phyloP scores from a whole-genome alignment of 495 filamentous ascomycete genomes.

The Tetracladium setigerum region DNA sequence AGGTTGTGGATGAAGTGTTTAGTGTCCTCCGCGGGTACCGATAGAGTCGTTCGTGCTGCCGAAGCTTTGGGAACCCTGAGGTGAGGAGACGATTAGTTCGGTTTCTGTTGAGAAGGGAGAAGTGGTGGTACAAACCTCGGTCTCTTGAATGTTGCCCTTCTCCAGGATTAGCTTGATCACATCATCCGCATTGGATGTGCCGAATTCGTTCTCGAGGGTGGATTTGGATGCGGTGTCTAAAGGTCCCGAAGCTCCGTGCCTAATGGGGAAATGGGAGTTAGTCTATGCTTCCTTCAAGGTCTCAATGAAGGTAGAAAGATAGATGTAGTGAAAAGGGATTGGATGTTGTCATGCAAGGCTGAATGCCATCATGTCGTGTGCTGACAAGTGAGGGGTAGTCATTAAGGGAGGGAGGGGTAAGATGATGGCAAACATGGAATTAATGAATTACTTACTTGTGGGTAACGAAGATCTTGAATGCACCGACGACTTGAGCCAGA shows the following conservation, averaged over 20 bases:
- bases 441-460: conserved; percentile 63
- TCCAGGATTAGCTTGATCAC: conserved; percentile 74
- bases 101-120: not conserved
- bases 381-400: not conserved
- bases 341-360: no score
- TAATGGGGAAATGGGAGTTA: conserved; percentile 25
- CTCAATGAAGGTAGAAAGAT: no score
- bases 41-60: conserved; percentile 39
- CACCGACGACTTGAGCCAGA: conserved; percentile 74
- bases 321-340: not conserved
- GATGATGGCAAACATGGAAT: conserved; percentile 11
- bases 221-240: conserved; percentile 67
- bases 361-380: not conserved
- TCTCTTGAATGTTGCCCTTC: conserved; percentile 60
- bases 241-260: conserved; percentile 80
- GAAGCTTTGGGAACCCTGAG: conserved; percentile 25
- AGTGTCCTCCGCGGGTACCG: conserved; percentile 34
- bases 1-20: conserved; percentile 1
- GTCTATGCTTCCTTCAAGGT: no score
- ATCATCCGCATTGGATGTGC: conserved; percentile 67
- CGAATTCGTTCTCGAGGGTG: conserved; percentile 79
- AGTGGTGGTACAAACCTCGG: conserved; percentile 42
- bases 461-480: conserved; percentile 85
- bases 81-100: not conserved
- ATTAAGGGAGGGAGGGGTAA: not conserved